Evolutionary conservation across 1,284 basidiomycete genomes (phyloP).

Genomic region (Pseudozyma pruni): DNA sequence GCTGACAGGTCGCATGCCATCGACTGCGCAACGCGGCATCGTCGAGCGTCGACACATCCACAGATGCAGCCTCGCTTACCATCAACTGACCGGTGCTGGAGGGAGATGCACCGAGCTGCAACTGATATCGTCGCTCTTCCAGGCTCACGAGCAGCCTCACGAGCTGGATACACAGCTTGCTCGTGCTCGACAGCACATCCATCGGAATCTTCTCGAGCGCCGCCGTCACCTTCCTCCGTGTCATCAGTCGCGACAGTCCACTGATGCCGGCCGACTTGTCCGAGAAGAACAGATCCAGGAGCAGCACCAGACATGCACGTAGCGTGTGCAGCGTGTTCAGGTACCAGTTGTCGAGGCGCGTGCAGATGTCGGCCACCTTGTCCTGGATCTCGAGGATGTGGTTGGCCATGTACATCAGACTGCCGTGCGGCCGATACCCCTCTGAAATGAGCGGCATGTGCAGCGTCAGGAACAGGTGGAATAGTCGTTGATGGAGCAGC

Average conservation of each 20-base stretch:
- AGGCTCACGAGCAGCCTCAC: constrained; percentile 17
- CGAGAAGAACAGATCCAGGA: constrained; percentile 37
- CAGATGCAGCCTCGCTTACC: not conserved
- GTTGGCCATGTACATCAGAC: constrained; percentile 40
- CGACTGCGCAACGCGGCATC: constrained; percentile 19
- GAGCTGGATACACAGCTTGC: constrained; percentile 29
- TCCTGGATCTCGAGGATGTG: constrained; percentile 45
- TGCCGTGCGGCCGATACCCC: constrained; percentile 28
- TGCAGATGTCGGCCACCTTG: constrained; percentile 26
- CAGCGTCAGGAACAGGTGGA: constrained; percentile 34
- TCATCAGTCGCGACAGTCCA: constrained; percentile 38
- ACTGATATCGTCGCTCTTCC: constrained; percentile 27
- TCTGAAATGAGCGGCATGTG: constrained; percentile 45
- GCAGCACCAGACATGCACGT: constrained; percentile 35
- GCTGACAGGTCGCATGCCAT: constrained; percentile 34
- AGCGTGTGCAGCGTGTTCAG: constrained; percentile 31
- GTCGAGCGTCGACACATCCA: not conserved
- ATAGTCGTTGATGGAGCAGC: constrained; percentile 37
- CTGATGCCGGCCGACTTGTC: constrained; percentile 15
- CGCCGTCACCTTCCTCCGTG: constrained; percentile 28
- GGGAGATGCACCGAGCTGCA: too few relatives aligned
- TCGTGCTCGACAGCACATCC: constrained; percentile 29
- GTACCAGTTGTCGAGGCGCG: constrained; percentile 20
- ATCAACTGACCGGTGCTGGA: too few relatives aligned
- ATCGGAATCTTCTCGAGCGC: constrained; percentile 33